Percentiles rank a stretch among this genome's conserved stretches.
These are phyloP conservation scores for Leishmania lainsoni DNA, from an alignment of 208 protist genomes.

Conservation along the genomic window DNA sequence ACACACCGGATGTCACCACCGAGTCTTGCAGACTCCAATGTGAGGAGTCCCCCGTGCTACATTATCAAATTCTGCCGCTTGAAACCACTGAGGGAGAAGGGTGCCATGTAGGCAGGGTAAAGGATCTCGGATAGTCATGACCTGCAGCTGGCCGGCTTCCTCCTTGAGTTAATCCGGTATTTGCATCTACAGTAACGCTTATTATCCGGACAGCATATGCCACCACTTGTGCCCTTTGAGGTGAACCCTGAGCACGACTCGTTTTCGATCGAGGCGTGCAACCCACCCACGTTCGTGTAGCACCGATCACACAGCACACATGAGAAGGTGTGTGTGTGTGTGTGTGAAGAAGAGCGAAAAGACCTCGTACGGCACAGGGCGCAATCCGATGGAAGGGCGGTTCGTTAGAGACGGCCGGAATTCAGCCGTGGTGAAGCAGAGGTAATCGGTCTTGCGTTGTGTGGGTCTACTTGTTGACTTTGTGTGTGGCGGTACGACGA, in stretches of 20 bases:
- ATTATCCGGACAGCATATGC: neutral
- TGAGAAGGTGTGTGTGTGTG: too few species aligned
- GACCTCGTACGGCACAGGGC: too few species aligned
- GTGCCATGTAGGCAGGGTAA: neutral
- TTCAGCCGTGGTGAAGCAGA: neutral
- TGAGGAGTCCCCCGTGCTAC: too few species aligned
- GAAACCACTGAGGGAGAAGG: neutral
- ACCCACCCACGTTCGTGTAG: too few species aligned
- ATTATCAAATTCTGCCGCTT: too few species aligned
- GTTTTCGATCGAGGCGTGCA: too few species aligned
- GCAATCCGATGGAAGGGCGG: too few species aligned
- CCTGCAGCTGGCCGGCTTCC: neutral
- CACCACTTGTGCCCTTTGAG: neutral
- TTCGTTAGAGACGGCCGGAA: neutral
- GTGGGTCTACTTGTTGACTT: too few species aligned
- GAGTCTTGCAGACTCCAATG: neutral
- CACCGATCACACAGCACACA: neutral
- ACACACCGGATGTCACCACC: neutral
- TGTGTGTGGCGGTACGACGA: too few species aligned
- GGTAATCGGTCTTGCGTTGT: neutral
- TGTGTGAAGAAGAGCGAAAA: neutral
- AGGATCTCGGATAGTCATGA: neutral
- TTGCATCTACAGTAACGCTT: neutral
- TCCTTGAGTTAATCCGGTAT: neutral
- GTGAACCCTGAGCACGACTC: neutral